Evolutionary conservation across 1,284 basidiomycete species (phyloP), one percentile per base, ranked within the genome.

Genomic region (Sanghuangporus sanghuang): DNA sequence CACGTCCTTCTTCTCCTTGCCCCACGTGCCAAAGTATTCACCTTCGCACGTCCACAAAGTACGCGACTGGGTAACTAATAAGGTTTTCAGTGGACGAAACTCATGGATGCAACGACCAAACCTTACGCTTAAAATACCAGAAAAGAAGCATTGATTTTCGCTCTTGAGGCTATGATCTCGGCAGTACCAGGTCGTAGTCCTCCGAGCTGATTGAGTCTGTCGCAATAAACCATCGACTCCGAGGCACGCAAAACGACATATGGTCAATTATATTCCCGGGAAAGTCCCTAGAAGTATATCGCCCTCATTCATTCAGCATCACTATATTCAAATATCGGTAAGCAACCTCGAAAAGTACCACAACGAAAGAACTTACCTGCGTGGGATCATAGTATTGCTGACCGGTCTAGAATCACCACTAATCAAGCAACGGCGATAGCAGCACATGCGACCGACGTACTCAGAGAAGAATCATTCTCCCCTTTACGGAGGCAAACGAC

Each of bases 291-390:
- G 72, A 2, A 65, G 64, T 3, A 70, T 57, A 64, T 72, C 36
- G 14, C 70, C 52, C 18, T 74, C 73, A 63, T 81, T 77, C 79
- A 79, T 80, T 66, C 79, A 81, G 79, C 79, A 78, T 61, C 74
- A 76, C 73, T 76, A 57, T 11, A 59, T 6, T 23, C 11, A 39
- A 50, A 48, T 58, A 18, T 14, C 23, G 18, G 60, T 35, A 23
- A 27, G 23, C 21, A 57, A 53, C 16, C n/a, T 59, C 59, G 44
- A 27, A 52, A 27, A 7, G 27, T 6, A 23, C 3, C 9, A 44
- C 7, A 8, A 14, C 50, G 14, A 36, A 32, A 11, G 9, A 12
- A 70, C 76, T 68, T 67, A 79, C 75, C 2, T 75, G 74, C 27
- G 76, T 75, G 8, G 76, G 76, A n/a, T 71, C 63, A 61, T 74